These are phyloP conservation scores for Spergularia bocconei DNA, from an alignment of 148 eudicot species.

Conservation along the genomic window DNA sequence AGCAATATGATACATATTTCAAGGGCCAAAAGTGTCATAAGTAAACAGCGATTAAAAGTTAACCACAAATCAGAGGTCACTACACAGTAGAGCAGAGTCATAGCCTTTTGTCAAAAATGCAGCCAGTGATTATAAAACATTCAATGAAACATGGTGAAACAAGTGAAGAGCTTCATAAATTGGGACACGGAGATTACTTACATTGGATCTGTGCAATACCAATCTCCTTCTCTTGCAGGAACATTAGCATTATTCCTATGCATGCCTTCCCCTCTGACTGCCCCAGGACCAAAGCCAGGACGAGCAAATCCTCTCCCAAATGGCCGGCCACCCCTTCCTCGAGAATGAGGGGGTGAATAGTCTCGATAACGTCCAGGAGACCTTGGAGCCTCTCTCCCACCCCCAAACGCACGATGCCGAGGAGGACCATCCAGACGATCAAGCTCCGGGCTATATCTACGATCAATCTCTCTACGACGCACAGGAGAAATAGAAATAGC, in stretches of 20 bases:
- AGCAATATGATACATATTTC: not conserved
- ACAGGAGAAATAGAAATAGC: conserved; percentile 84
- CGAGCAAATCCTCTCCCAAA: conserved; percentile 55
- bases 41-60: not conserved
- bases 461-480: conserved; percentile 67
- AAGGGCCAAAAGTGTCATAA: not conserved
- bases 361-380: conserved; percentile 64
- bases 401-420: conserved; percentile 61
- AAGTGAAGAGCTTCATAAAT: not conserved
- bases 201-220: conserved; percentile 81
- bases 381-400: conserved; percentile 48
- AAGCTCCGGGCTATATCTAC: conserved; percentile 65
- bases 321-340: conserved; percentile 66
- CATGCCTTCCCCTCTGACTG: conserved; percentile 47
- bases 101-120: too few species aligned
- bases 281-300: conserved; percentile 57
- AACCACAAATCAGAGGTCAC: not conserved
- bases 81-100: not conserved
- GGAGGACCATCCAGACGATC: conserved; percentile 55
- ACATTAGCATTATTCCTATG: conserved; percentile 73
- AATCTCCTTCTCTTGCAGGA: conserved; percentile 93
- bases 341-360: conserved; percentile 69
- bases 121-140: too few species aligned
- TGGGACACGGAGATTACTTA: conserved; percentile 34
- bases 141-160: too few species aligned